A percentile compares a stretch with the other conserved stretches of the same genome.
phyloP scores from a whole-genome alignment of 208 protist genomes.

The Spongospora subterranea region DNA sequence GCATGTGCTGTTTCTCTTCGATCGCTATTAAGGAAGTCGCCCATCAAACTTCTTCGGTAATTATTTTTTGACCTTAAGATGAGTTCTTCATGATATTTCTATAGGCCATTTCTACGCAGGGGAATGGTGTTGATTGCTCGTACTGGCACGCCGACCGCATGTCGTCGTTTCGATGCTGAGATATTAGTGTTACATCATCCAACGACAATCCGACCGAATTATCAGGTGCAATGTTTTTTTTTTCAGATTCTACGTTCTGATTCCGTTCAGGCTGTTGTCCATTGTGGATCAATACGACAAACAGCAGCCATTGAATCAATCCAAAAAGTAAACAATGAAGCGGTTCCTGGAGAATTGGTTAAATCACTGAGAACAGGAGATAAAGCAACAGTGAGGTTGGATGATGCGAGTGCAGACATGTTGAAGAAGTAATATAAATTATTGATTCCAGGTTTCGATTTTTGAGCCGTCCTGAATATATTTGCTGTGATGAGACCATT shows the following conservation, averaged over 20 bases:
- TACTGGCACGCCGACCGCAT: conserved; percentile 76
- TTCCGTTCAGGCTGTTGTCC: conserved; percentile 76
- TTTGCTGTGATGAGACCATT: conserved; percentile 62
- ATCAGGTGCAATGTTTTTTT: conserved; percentile 79
- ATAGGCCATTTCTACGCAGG: conserved; percentile 48
- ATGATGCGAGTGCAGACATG: not conserved
- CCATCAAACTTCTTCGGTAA: conserved; percentile 51
- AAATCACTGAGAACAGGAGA: conserved; percentile 67
- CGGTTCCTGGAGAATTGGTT: not conserved
- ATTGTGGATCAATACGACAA: conserved; percentile 79
- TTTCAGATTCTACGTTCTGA: conserved; percentile 72
- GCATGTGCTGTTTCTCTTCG: conserved; percentile 59
- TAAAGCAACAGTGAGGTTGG: conserved; percentile 63
- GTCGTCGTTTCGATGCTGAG: conserved; percentile 93
- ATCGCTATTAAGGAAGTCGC: conserved; percentile 53
- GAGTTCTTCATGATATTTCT: not conserved
- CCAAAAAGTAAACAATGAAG: not conserved
- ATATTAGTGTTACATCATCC: conserved; percentile 94
- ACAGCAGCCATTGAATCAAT: conserved; percentile 65
- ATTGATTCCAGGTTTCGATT: conserved; percentile 59
- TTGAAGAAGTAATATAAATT: not conserved
- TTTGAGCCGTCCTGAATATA: conserved; percentile 68
- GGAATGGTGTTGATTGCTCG: conserved; percentile 65
- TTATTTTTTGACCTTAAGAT: not conserved
- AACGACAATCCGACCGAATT: conserved; percentile 93